Conservation (phyloP, 2,329 filamentous ascomycete genomes). For the Escovopsis weberi region DNA sequence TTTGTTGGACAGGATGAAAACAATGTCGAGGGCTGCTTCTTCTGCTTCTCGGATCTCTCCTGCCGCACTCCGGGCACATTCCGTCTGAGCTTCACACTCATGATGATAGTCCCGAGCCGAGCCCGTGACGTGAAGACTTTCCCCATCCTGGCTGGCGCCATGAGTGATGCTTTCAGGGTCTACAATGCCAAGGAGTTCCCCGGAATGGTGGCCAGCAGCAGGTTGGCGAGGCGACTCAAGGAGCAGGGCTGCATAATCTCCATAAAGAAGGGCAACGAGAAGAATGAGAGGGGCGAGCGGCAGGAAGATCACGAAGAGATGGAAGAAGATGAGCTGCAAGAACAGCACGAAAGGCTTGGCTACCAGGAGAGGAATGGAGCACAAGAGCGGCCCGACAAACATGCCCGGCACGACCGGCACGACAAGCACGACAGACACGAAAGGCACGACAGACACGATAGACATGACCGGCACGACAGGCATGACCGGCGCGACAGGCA, state of each 20-base stretch:
- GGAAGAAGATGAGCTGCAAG: constrained; percentile 4
- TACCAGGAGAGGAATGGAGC: too few species aligned
- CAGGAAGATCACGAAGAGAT: constrained; percentile 7
- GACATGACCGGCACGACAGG: too few species aligned
- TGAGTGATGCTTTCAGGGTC: constrained; percentile 62
- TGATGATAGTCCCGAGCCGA: constrained; percentile 50
- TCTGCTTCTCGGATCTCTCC: constrained; percentile 71
- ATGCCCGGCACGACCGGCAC: too few species aligned
- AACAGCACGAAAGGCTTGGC: too few species aligned
- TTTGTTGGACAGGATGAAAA: constrained; percentile 65
- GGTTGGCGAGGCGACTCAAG: constrained; percentile 58
- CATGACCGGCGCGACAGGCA: too few species aligned
- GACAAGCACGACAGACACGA: constrained; percentile 25
- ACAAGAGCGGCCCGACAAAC: too few species aligned
- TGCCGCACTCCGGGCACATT: constrained; percentile 67
- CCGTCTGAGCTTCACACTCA: constrained; percentile 57
- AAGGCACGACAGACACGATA: constrained; percentile 20
- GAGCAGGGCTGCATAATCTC: constrained; percentile 72
- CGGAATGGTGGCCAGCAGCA: constrained; percentile 66
- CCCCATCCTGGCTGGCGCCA: constrained; percentile 34
- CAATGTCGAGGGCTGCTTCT: constrained; percentile 63
- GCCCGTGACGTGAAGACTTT: constrained; percentile 31
- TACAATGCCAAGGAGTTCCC: constrained; percentile 79
- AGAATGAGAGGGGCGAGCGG: constrained; percentile 4
- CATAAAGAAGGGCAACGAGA: constrained; percentile 59